Percentiles rank a stretch among this genome's conserved stretches.
Conservation (phyloP, 1,284 basidiomycete genomes). For the Heterobasidion occidentale region DNA sequence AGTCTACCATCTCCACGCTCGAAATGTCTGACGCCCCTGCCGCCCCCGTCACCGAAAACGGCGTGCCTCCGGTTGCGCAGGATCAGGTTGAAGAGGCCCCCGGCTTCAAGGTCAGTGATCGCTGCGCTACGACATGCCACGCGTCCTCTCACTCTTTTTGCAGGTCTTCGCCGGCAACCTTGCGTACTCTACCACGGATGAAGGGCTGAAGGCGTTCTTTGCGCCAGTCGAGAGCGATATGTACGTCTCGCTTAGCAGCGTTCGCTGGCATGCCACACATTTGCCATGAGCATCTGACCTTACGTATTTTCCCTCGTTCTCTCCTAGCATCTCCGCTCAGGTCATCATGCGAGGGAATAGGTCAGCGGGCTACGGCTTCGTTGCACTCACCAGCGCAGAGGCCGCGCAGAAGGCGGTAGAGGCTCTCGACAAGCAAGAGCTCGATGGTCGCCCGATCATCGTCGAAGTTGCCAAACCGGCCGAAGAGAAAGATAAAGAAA, state of each 20-base stretch:
- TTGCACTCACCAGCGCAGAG: constrained; percentile 72
- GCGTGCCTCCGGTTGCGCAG: constrained; percentile 70
- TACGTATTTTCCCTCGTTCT: constrained; percentile 15
- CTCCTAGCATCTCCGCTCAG: constrained; percentile 58
- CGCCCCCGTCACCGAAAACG: constrained; percentile 70
- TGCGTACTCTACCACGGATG: constrained; percentile 82
- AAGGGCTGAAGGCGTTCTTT: constrained; percentile 86
- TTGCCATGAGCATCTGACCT: constrained; percentile 8
- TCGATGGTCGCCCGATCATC: constrained; percentile 81
- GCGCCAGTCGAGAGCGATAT: constrained; percentile 74
- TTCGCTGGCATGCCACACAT: constrained; percentile 7
- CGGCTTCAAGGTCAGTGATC: constrained; percentile 58
- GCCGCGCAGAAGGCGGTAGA: constrained; percentile 85
- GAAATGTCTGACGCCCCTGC: constrained; percentile 82
- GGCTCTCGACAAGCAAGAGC: constrained; percentile 77
- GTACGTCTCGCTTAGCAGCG: constrained; percentile 45
- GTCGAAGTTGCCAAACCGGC: constrained; percentile 86
- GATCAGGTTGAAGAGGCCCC: constrained; percentile 60
- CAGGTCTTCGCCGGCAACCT: constrained; percentile 87
- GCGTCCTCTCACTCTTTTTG: constrained; percentile 7
- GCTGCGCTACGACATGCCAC: constrained; percentile 11
- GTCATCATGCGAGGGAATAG: constrained; percentile 76
- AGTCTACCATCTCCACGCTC: constrained; percentile 46
- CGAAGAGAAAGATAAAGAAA: constrained; percentile 79
- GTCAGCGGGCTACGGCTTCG: constrained; percentile 89